Percentiles rank a stretch among this genome's conserved stretches.
phyloP scores from a whole-genome alignment of 192 early-diverging fungal species.

The Gigaspora rosea region DNA sequence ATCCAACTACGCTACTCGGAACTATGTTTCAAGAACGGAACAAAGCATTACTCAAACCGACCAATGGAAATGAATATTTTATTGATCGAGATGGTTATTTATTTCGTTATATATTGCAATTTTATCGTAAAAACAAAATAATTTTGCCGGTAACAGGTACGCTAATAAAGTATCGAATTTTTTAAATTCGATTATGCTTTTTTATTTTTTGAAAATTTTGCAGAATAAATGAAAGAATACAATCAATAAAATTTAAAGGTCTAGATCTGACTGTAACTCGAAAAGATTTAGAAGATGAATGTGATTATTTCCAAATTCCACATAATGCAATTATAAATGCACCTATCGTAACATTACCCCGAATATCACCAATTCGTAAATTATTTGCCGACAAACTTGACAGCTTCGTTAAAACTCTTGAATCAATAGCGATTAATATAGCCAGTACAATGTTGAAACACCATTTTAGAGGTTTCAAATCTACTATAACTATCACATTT shows the following conservation, averaged over 20 bases:
- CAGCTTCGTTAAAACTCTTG: neutral
- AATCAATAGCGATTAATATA: neutral
- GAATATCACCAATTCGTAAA: neutral
- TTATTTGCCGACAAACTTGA: neutral
- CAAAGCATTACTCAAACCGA: neutral
- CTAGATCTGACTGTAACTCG: neutral
- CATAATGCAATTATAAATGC: neutral
- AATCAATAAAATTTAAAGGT: neutral
- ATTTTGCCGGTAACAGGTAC: neutral
- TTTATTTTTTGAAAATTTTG: too few relatives aligned
- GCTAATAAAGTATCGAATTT: neutral
- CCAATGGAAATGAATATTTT: slow-evolving; percentile 16
- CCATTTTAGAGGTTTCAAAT: neutral
- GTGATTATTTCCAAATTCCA: slow-evolving; percentile 25
- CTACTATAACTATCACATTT: neutral
- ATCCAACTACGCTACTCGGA: slow-evolving; percentile 16
- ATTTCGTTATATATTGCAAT: slow-evolving; percentile 22
- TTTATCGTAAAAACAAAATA: slow-evolving; percentile 16
- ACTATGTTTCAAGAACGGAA: slow-evolving; percentile 22
- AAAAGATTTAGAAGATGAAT: slow-evolving; percentile 19
- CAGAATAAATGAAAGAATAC: neutral
- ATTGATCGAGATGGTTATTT: slow-evolving; percentile 15
- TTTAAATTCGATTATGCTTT: too few relatives aligned
- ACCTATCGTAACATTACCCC: neutral
- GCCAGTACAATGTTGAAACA: neutral